Evolutionary conservation across 176 grass and related monocot species (phyloP), one percentile per base, ranked within the genome.

Genomic region (Zizania latifolia): DNA sequence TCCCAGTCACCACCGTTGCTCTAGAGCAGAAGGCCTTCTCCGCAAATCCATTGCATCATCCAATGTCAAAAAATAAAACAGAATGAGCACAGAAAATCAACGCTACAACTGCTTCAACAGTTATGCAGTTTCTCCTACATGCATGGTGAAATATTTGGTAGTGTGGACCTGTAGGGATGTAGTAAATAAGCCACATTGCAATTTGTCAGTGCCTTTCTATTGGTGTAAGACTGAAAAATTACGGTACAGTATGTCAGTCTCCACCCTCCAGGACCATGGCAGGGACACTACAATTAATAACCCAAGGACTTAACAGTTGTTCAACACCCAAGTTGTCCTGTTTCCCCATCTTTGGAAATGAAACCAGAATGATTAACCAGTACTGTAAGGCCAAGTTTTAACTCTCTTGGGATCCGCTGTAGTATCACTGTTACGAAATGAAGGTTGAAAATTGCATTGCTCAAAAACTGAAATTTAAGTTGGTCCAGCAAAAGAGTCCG

Each of bases 271-370:
- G 78, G 82, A 78, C 83, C 71, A 75, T 76, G 69, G 72, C 70
- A 78, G 80, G 85, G 65, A 62, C 68, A 85, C 23, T 43, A 54
- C 76, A 92, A 78, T 96, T 78, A 87, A 92, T 91, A 80, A 72
- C 72, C 68, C 82, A 87, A 71, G 78, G 86, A 85, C 85, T 85
- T 85, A 38, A 89, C 83, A 83, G 89, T 89, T 89, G 86, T 78
- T 89, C 81, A 92, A 79, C 70, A 62, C 57, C 40, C 67, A 79
- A 65, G 75, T 82, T 81, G 83, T 40, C 65, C 72, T 81, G 88
- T 73, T 48, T 81, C 82, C 83, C 62, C 76, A 30, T 41, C 51
- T 84, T 86, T 82, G 43, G 69, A 70, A 68, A 65, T 70, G 50
- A 80, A 86, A 65, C 65, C 70, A 80, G 81, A 88, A 93, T 78